Conservation (phyloP, 257 asterid genomes). For the Lycium ferocissimum region DNA sequence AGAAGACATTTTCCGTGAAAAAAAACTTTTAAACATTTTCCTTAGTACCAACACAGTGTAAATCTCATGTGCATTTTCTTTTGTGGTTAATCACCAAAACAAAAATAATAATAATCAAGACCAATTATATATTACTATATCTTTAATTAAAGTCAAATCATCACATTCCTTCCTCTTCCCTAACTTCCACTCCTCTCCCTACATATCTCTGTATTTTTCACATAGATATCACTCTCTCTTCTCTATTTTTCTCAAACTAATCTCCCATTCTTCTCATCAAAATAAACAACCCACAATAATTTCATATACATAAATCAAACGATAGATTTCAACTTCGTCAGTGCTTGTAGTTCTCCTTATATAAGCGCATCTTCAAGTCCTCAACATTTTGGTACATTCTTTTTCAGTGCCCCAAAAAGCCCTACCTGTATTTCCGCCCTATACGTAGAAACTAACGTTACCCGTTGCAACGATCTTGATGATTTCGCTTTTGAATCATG, state of each 20-base stretch:
- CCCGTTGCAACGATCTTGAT: slow-evolving; percentile 32
- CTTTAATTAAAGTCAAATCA: not conserved
- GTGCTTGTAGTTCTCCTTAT: slow-evolving; percentile 64
- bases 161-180: slow-evolving; percentile 14
- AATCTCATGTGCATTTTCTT: not conserved
- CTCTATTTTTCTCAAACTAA: not conserved
- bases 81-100: not conserved
- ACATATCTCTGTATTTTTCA: not conserved
- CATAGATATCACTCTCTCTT: not conserved
- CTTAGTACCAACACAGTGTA: not conserved
- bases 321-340: slow-evolving; percentile 55
- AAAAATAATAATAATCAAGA: not conserved
- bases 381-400: slow-evolving; percentile 45
- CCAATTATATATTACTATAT: too few species aligned
- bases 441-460: not conserved
- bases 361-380: slow-evolving; percentile 74
- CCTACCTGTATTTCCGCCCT: slow-evolving; percentile 50
- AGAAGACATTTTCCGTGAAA: too few species aligned
- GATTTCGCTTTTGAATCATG: slow-evolving; percentile 77
- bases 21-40: too few species aligned
- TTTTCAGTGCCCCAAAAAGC: slow-evolving; percentile 71
- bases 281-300: not conserved
- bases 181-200: not conserved
- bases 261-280: not conserved
- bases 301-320: not conserved